These are phyloP conservation scores for Mycena alexandri DNA, from an alignment of 768 basidiomycete species.

Conservation along the genomic window DNA sequence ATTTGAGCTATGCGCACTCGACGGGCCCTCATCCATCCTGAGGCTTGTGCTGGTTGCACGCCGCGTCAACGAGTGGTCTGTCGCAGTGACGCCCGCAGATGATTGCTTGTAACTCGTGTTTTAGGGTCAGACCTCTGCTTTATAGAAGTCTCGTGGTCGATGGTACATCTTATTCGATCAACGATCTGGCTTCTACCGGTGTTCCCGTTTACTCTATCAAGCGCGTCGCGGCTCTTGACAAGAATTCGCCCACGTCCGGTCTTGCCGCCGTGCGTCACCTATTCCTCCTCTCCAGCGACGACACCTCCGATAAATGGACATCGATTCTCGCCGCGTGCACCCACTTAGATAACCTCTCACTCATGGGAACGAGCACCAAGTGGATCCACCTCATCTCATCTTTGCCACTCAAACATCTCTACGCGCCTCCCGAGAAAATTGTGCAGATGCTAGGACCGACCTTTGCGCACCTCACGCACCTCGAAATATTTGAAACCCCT, in stretches of 20 bases:
- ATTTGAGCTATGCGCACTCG: too few relatives aligned
- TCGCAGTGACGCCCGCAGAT: too few relatives aligned
- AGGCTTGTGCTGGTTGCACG: too few relatives aligned
- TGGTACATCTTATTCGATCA: background rate
- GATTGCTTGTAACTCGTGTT: background rate
- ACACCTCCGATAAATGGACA: background rate
- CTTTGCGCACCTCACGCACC: background rate
- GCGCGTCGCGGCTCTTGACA: background rate
- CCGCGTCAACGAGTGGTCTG: too few relatives aligned
- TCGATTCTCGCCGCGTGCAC: background rate
- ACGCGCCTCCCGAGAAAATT: background rate
- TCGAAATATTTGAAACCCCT: background rate
- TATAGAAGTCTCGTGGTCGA: background rate
- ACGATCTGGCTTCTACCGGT: background rate
- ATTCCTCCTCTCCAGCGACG: background rate
- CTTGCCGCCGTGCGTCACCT: background rate
- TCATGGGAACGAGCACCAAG: background rate
- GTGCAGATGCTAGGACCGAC: background rate
- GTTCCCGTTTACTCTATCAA: background rate
- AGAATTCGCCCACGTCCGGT: background rate
- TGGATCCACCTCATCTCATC: background rate
- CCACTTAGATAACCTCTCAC: background rate
- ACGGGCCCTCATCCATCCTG: too few relatives aligned
- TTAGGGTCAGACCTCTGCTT: background rate
- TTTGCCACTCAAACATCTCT: background rate